Evolutionary conservation across 2,329 filamentous ascomycete genomes (phyloP).

Genomic region (Neonectria punicea): DNA sequence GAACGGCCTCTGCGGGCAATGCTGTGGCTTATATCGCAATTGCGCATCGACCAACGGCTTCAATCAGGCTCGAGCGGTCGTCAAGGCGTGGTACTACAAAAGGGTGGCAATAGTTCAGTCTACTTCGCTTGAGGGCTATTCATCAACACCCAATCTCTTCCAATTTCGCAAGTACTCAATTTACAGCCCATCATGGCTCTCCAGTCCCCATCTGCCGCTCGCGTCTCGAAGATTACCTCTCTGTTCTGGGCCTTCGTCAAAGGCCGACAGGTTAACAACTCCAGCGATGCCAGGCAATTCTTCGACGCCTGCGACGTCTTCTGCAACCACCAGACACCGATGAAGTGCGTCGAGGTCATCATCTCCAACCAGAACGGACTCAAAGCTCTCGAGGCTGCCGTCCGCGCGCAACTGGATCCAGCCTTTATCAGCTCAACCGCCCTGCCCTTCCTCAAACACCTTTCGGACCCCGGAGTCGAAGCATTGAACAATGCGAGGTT

Average conservation of each 20-base stretch:
- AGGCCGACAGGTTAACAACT: constrained; percentile 26
- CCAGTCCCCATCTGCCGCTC: constrained; percentile 13
- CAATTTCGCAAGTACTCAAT: not conserved
- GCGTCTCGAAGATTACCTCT: constrained; percentile 27
- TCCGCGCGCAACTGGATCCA: constrained; percentile 38
- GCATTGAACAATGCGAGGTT: constrained; percentile 36
- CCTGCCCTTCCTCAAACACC: constrained; percentile 24
- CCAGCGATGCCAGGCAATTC: constrained; percentile 41
- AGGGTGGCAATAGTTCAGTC: no score
- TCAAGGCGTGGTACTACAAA: not conserved
- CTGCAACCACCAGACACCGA: constrained; percentile 26
- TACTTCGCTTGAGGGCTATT: not conserved
- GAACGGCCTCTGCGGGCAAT: not conserved
- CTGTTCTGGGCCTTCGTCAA: constrained; percentile 33
- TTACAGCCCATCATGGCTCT: constrained; percentile 20
- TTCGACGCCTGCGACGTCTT: constrained; percentile 36
- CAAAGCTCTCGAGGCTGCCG: constrained; percentile 35
- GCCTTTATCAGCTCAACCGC: constrained; percentile 43
- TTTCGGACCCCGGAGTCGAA: constrained; percentile 29
- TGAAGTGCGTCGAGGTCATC: constrained; percentile 43
- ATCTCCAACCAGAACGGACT: constrained; percentile 36
- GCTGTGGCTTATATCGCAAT: constrained; percentile 7
- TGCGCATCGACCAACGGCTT: not conserved
- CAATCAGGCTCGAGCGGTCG: not conserved
- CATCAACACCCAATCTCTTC: not conserved